Conservation (phyloP, 2,329 filamentous ascomycete species). For the Dichotomopilus funicola region DNA sequence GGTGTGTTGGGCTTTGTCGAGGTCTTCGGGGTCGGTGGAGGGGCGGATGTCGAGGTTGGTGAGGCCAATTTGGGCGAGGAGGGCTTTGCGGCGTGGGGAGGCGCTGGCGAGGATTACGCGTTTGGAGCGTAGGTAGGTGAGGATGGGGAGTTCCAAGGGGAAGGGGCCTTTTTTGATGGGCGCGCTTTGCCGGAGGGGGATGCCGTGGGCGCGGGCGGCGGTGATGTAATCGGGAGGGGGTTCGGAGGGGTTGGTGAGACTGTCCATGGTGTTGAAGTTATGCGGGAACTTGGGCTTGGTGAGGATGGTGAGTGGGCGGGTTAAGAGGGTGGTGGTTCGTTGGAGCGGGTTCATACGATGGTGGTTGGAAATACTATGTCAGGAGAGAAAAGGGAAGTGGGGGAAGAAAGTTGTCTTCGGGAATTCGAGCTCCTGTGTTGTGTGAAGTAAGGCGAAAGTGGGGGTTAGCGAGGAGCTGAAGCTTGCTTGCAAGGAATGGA, state of each 20-base stretch:
- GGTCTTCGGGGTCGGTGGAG: slow-evolving; percentile 76
- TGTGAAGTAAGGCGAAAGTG: background rate
- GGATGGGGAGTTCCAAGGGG: slow-evolving; percentile 72
- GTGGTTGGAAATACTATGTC: too few species aligned
- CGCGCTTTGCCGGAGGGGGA: slow-evolving; percentile 30
- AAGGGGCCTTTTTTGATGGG: slow-evolving; percentile 47
- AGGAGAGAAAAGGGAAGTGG: too few species aligned
- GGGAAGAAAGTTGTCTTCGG: too few species aligned
- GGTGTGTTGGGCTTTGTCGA: slow-evolving; percentile 65
- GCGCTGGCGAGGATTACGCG: slow-evolving; percentile 85
- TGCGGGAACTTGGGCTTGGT: background rate
- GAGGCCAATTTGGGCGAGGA: slow-evolving; percentile 76
- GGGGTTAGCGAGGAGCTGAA: background rate
- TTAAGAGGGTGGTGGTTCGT: background rate
- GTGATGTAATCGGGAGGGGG: slow-evolving; percentile 42
- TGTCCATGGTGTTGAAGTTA: slow-evolving; percentile 17
- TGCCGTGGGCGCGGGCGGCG: slow-evolving; percentile 34
- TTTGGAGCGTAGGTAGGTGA: slow-evolving; percentile 68
- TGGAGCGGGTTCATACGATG: background rate
- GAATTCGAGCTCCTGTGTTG: background rate
- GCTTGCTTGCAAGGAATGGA: background rate
- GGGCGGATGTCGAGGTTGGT: slow-evolving; percentile 76
- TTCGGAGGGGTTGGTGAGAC: slow-evolving; percentile 28
- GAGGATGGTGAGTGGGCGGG: background rate
- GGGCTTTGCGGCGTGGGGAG: slow-evolving; percentile 75